Evolutionary conservation across 1,139 yeast species (phyloP), one percentile per base, ranked within the genome.

Genomic region (Groenewaldozyma auringiensis): DNA sequence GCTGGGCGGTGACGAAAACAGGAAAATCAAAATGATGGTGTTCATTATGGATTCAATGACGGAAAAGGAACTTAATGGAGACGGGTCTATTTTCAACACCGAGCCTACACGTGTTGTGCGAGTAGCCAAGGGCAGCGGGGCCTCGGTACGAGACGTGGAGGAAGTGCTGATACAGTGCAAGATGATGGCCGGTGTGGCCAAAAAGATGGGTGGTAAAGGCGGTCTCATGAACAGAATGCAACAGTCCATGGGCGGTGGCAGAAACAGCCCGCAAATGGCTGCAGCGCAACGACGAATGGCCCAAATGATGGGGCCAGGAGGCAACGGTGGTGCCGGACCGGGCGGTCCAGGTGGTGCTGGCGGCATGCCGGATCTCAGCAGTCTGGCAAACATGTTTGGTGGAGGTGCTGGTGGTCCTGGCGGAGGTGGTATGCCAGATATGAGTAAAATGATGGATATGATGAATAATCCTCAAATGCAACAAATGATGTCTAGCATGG

Each of bases 21-120:
- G 76, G 48, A 77, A 84, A 59, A 75, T 92, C 68, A 89, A 89
- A 64, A 75, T 83, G 52, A 87, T 92, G 95, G 82, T 92, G 41
- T 89, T 78, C 62, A 83, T 92, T 33, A 79, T 92, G 86, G 98
- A 92, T 64, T 87, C 96, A 2, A 92, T 92, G 98, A 89, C 96
- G 0, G 83, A 82, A 53, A 74, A 81, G 59, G 98, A 92, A 68
- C 76, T 92, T 52, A 95, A 88, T 57, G 78, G 88, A 52, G 98
- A 92, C 63, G 98, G 98, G 1, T 71, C 79, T 51, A 69, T 86
- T 22, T 88, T 92, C 64, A 74, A 78, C 41, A 80, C 81, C 44
- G 80, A 89, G 62, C 98, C 97, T 3, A 75, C 81, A 43, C 77
- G 98, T 63, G 79, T 92, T 46, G 77, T 89, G 18, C 75, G 98